Base-by-base conservation (phyloP, 345 rosid species). In the Eucalyptus cladocalyx region DNA sequence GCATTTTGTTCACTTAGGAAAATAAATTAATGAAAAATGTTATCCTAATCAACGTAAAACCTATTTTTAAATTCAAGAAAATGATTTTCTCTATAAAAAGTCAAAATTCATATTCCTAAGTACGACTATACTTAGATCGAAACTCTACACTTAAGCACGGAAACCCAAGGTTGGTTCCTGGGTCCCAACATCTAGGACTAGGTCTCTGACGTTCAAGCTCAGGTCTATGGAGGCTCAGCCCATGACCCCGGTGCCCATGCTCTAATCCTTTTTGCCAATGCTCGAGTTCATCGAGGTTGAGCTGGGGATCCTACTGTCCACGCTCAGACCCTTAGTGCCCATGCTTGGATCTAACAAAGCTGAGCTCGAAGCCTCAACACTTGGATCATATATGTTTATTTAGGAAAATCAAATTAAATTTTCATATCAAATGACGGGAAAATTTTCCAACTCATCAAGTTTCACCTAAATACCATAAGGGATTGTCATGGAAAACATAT, bases 71-170 rank as follows among this genome's bases (percentile, higher is more conserved):
- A 56, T 56, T 23, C 14, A 56, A 56, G 1, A 11, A 24, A 56
- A 56, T 56, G 5, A 56, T 24, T 56, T 56, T 56, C 62, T 56
- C 14, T 56, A 19, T 56, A 56, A 10, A 56, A 56, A 56, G 30
- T 56, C 62, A 56, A 2, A 56, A 56, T 23, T 56, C 30, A 24
- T 26, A 23, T 56, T 24, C 30, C 62, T 9, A 24, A 10, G 9
- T 56, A 56, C 0, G 14, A 10, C 62, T 23, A 24, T 24, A 10
- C 1, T 9, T 4, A 9, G 3, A 56, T 0, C 0, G 2, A 56
- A 56, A 24, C 30, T 1, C 9, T 56, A 24, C 13, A 4, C 30
- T 23, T 23, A 23, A 23, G 30, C 6, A 56, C 6, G 1, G 1
- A 56, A 56, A 23, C 6, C 30, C 30, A 24, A 56, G 30, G 62